These are phyloP conservation scores for Darksidea phi DNA, from an alignment of 495 filamentous ascomycete species.

Conservation along the genomic window DNA sequence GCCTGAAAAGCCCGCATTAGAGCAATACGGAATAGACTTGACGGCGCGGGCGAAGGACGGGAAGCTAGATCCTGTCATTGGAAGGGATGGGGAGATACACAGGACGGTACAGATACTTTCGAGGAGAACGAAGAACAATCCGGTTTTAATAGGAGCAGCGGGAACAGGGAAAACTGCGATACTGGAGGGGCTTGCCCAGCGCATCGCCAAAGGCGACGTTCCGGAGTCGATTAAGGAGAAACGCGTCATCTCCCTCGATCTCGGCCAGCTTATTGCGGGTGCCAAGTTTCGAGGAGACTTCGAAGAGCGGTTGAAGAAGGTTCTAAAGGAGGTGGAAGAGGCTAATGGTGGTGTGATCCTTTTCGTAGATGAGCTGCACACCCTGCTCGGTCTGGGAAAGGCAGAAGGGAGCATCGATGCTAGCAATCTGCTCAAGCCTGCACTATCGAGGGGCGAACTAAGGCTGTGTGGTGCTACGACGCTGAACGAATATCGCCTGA, in stretches of 20 bases:
- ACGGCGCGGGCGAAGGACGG: constrained; percentile 82
- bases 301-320: constrained; percentile 87
- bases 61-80: constrained; percentile 94
- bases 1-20: constrained; percentile 78
- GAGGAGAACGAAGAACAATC: constrained; percentile 93
- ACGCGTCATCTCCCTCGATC: constrained; percentile 77
- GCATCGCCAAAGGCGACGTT: constrained; percentile 89
- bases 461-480: constrained; percentile 96
- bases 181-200: constrained; percentile 84
- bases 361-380: constrained; percentile 95
- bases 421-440: constrained; percentile 93
- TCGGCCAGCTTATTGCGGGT: constrained; percentile 90
- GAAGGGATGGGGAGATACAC: constrained; percentile 85
- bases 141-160: constrained; percentile 86
- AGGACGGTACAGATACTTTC: constrained; percentile 93
- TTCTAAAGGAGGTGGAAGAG: constrained; percentile 86
- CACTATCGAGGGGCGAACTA: constrained; percentile 83
- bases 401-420: constrained; percentile 96
- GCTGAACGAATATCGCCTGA: constrained; percentile 81
- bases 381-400: constrained; percentile 86
- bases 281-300: constrained; percentile 96
- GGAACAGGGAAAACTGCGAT: constrained; percentile 97
- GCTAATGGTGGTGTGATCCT: constrained; percentile 86
- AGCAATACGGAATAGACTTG: constrained; percentile 87
- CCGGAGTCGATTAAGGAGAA: constrained; percentile 97